Evolutionary conservation across 768 basidiomycete species (phyloP), one percentile per base, ranked within the genome.

Genomic region (Coprinopsis strossmayeri): DNA sequence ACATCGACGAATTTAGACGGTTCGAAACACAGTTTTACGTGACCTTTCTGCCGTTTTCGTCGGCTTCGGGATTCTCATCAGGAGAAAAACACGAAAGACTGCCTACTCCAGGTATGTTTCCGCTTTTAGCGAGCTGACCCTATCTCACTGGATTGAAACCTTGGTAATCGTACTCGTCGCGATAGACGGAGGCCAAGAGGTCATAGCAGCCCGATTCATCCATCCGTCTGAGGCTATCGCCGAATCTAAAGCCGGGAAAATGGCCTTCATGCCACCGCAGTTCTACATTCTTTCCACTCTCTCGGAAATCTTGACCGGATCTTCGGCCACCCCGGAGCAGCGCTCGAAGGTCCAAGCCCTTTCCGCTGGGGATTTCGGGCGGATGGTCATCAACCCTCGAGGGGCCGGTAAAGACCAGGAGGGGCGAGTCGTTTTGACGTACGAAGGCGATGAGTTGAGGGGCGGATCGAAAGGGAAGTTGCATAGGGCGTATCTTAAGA

Each of bases 21-120:
- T 88, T 87, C 62, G 77, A 79, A 54, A 79, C 86, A 2, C 78
- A 78, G 46, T 88, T 88, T 63, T 88, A 71, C 63, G 71, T 87
- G 40, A 65, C 73, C 2, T 87, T 87, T 60, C 72, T 87, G 18
- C 66, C 73, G 13, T 56, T 63, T 5, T 56, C 69, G 13, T 61
- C 69, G 5, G 63, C 73, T 0, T 58, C 73, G 1, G 75, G 72
- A 18, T 78, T 81, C 55, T 72, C 77, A 1, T 72, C 73, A 9
- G 78, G 78, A n/a, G 61, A 61, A 39, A 77, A 73, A 55, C 71
- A 79, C 53, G 79, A 84, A 44, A 72, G 71, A 10, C 62, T 84
- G 13, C 84, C 83, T 1, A 84, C 77, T 28, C 76, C 80, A 49
- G 76, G 76, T 75, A 47, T 37, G 60, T 51, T 25, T 15, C 7